Evolutionary conservation across 2,329 filamentous ascomycete genomes (phyloP), one percentile per base, ranked within the genome.

Genomic region (Dendryphion nanum): DNA sequence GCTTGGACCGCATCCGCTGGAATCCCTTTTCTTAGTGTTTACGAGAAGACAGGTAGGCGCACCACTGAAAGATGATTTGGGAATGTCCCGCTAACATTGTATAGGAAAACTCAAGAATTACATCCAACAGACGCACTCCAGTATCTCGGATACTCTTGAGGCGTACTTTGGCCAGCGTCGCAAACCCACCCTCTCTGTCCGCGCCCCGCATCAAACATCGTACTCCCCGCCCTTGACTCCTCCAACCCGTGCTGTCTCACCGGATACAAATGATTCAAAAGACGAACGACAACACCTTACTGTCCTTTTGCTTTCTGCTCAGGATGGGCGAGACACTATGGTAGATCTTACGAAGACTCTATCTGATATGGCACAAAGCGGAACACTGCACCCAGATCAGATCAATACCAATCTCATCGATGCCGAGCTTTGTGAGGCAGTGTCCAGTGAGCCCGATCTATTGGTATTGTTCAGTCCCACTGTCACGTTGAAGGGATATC

Each of bases 271-370:
- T 19, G 42, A 53, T 13, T 46, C 56, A 16, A 58, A 59, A 30
- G 35, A 47, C 36, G 30, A 44, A 37, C 45, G 48, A 40, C 67
- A 64, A 17, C 69, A 76, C 42, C 64, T 84, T 14, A 78, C 75
- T 4, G 67, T 97, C 14, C 79, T 95, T 40, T 79, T 98, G 26
- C 79, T 98, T 35, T 95, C 89, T 12, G 81, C 82, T 24, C 85
- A 91, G 39, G 93, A 98, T 55, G 91, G 93, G 33, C 82, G 91
- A 38, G 89, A 95, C 58, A 96, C 91, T 4, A 80, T 98, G 46
- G 90, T 98, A 28, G 93, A 98, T 65, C 77, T 98, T 31, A 98
- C 93, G 29, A 89, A 90, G 59, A 97, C 94, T 1, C 75, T 98
- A 16, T 81, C 91, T 5, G 88, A 95, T 60, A 97, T 98, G 93